Evolutionary conservation across 768 basidiomycete species (phyloP).

Genomic region (Phaeotremella skinneri): DNA sequence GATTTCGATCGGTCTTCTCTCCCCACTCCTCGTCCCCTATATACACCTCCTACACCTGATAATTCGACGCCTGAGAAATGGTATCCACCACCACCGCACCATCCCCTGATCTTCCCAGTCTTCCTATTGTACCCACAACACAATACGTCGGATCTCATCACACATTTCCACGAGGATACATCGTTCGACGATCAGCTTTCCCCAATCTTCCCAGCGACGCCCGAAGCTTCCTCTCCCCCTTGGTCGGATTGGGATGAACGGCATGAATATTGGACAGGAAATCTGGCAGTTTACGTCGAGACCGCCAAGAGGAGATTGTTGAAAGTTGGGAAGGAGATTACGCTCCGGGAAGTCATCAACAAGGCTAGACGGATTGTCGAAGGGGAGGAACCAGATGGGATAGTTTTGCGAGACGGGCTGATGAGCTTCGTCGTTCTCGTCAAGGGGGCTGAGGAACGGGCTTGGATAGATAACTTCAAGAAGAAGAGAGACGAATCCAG

Average conservation of each 20-base stretch:
- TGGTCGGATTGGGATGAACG: slow-evolving; percentile 73
- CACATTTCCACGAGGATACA: slow-evolving; percentile 78
- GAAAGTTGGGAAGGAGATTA: slow-evolving; percentile 89
- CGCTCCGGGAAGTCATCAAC: slow-evolving; percentile 69
- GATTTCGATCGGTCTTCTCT: slow-evolving; percentile 43
- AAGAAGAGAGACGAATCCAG: slow-evolving; percentile 33
- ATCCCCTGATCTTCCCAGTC: slow-evolving; percentile 72
- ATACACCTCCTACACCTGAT: neutral
- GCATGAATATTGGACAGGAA: slow-evolving; percentile 63
- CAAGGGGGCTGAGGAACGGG: slow-evolving; percentile 57
- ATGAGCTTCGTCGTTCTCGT: slow-evolving; percentile 51
- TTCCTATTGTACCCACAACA: slow-evolving; percentile 93
- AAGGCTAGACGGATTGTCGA: slow-evolving; percentile 55
- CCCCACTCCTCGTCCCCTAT: slow-evolving; percentile 24
- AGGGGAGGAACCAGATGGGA: slow-evolving; percentile 65
- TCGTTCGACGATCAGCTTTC: slow-evolving; percentile 70
- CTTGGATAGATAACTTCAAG: slow-evolving; percentile 89
- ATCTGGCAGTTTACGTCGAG: slow-evolving; percentile 77
- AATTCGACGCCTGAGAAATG: slow-evolving; percentile 41
- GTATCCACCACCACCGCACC: slow-evolving; percentile 58
- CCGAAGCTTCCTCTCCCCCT: slow-evolving; percentile 41
- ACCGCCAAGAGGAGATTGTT: slow-evolving; percentile 72
- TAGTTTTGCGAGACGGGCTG: slow-evolving; percentile 63
- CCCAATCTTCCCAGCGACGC: slow-evolving; percentile 72
- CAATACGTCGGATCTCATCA: slow-evolving; percentile 81